Conservation (phyloP, 306 rosid genomes). For the Sophora flavescens region DNA sequence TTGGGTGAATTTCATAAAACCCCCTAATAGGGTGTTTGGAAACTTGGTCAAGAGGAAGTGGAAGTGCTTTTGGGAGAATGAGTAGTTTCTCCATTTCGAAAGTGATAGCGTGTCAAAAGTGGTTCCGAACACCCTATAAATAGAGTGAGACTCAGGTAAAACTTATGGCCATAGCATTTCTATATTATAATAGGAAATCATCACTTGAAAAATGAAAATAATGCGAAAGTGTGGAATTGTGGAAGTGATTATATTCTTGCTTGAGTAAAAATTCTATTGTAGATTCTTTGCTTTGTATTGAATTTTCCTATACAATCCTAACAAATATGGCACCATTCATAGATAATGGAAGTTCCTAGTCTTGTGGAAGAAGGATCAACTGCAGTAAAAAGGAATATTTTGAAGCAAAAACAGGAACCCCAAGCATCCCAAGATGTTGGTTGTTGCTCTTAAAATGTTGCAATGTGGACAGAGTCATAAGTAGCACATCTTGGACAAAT, state of each 20-base stretch:
- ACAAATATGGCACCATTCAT: conserved; percentile 40
- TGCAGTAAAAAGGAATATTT: conserved; percentile 64
- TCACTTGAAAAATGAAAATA: conserved; percentile 8
- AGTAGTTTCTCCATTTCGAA: too few species aligned
- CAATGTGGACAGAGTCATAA: conserved; percentile 37
- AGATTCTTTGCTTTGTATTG: conserved; percentile 25
- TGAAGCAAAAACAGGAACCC: conserved; percentile 70
- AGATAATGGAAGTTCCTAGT: conserved; percentile 95
- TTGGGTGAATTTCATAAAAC: too few species aligned
- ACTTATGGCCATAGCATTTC: too few species aligned
- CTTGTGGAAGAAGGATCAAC: conserved; percentile 89
- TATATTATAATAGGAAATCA: not conserved
- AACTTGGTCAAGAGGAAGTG: too few species aligned
- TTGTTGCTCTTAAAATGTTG: conserved; percentile 69
- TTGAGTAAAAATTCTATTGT: conserved; percentile 4
- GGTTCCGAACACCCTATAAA: too few species aligned
- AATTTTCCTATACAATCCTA: conserved; percentile 32
- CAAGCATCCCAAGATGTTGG: conserved; percentile 54
- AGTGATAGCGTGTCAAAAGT: too few species aligned
- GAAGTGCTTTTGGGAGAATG: too few species aligned
- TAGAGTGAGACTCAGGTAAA: too few species aligned
- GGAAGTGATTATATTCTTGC: conserved; percentile 22
- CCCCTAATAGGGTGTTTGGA: too few species aligned
- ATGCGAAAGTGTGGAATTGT: not conserved
- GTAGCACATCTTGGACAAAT: conserved; percentile 44